Conservation (phyloP, 352 stramenopile species). For the Pythium folliculosum region DNA sequence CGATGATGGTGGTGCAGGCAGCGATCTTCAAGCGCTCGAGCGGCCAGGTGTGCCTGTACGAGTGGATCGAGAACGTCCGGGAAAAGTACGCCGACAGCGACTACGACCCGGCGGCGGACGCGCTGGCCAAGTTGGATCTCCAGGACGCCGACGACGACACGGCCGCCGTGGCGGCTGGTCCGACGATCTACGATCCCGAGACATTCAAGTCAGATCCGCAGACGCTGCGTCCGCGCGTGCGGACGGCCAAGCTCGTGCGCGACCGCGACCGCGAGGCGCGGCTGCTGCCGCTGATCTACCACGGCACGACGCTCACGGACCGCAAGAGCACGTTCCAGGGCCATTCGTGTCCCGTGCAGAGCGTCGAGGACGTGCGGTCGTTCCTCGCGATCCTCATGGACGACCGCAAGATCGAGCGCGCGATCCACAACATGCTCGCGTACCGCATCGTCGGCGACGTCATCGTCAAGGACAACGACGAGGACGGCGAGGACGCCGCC, state of each 20-base stretch:
- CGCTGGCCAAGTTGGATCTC: slow-evolving; percentile 1
- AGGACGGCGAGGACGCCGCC: slow-evolving; percentile 82
- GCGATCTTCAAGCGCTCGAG: slow-evolving; percentile 67
- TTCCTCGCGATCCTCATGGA: slow-evolving; percentile 81
- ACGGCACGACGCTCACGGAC: slow-evolving; percentile 67
- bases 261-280: slow-evolving; percentile 52
- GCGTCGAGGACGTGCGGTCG: slow-evolving; percentile 75
- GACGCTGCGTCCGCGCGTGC: slow-evolving; percentile 63
- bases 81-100: slow-evolving; percentile 66
- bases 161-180: slow-evolving; percentile 10
- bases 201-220: slow-evolving; percentile 57
- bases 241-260: slow-evolving; percentile 57
- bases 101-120: slow-evolving; percentile 25
- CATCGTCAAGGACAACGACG: slow-evolving; percentile 84
- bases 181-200: slow-evolving; percentile 23
- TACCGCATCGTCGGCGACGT: slow-evolving; percentile 80
- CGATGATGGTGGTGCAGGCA: slow-evolving; percentile 22
- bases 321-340: slow-evolving; percentile 87
- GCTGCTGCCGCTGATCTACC: slow-evolving; percentile 68
- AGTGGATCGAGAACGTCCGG: slow-evolving; percentile 84
- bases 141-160: slow-evolving; percentile 17
- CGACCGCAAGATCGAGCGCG: slow-evolving; percentile 79
- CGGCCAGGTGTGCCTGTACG: slow-evolving; percentile 85
- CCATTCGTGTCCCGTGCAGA: slow-evolving; percentile 58
- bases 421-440: slow-evolving; percentile 89